These are phyloP conservation scores for Venturia effusa DNA, from an alignment of 2,329 filamentous ascomycete genomes.

Conservation along the genomic window DNA sequence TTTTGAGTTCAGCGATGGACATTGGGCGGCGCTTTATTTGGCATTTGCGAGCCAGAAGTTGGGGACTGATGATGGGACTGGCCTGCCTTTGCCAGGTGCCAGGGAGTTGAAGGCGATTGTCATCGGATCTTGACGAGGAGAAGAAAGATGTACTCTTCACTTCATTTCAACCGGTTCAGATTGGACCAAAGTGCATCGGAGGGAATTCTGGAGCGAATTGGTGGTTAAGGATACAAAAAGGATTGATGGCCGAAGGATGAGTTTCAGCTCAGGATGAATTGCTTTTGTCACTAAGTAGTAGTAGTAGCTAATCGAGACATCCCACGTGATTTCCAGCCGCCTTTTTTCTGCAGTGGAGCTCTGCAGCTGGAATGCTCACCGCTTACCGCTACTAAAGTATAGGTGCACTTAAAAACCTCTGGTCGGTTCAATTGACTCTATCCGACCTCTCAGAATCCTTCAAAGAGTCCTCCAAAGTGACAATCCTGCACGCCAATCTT, in stretches of 20 bases:
- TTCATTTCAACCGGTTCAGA: background rate
- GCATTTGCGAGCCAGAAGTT: conserved; percentile 28
- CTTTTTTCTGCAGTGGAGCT: background rate
- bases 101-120: too few species aligned
- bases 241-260: background rate
- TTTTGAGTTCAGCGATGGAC: conserved; percentile 24
- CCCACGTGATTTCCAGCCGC: background rate
- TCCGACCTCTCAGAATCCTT: background rate
- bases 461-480: background rate
- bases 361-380: background rate
- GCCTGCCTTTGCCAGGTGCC: conserved; percentile 3
- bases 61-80: conserved; percentile 24
- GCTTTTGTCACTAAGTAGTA: background rate
- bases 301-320: background rate
- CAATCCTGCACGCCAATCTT: background rate
- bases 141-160: too few species aligned
- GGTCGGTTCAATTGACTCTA: background rate
- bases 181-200: background rate
- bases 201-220: background rate
- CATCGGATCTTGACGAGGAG: too few species aligned
- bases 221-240: background rate
- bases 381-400: background rate
- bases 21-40: conserved; percentile 30
- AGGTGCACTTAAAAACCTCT: background rate
- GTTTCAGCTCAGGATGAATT: background rate